A percentile compares a stretch with the other conserved stretches of the same genome.
Conservation (phyloP, 2,329 filamentous ascomycete species). For the Hymenoscyphus salicellus region DNA sequence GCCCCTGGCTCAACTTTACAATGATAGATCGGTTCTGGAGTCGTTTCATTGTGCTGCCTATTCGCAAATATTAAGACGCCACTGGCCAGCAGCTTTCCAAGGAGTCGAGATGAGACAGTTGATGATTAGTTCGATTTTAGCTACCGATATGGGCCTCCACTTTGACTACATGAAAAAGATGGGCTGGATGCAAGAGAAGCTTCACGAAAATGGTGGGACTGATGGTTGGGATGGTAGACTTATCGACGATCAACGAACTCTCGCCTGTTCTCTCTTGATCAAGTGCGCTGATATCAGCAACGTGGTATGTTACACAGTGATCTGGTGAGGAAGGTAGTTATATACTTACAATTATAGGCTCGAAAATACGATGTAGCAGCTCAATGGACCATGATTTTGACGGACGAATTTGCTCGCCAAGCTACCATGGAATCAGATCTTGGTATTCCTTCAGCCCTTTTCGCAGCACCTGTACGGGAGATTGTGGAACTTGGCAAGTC, state of each 20-base stretch:
- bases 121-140: constrained; percentile 96
- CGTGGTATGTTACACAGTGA: constrained; percentile 62
- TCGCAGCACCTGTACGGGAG: constrained; percentile 81
- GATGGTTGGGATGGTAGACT: constrained; percentile 76
- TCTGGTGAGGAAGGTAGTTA: background rate
- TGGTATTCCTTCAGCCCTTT: constrained; percentile 81
- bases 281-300: constrained; percentile 99
- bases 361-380: constrained; percentile 78
- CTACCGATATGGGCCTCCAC: constrained; percentile 96
- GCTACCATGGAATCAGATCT: constrained; percentile 87
- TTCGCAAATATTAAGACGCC: constrained; percentile 86
- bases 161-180: constrained; percentile 95
- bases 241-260: constrained; percentile 70
- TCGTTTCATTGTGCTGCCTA: constrained; percentile 97
- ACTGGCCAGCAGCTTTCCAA: constrained; percentile 83
- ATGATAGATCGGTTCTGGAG: constrained; percentile 93
- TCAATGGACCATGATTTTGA: constrained; percentile 89
- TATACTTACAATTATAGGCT: constrained; percentile 53
- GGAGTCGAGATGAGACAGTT: constrained; percentile 77
- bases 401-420: constrained; percentile 91
- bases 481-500: constrained; percentile 77
- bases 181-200: constrained; percentile 73
- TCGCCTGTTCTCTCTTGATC: constrained; percentile 88
- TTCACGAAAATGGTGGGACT: constrained; percentile 62
- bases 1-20: constrained; percentile 90